Conservation (phyloP, 2,329 filamentous ascomycete genomes). For the Pyrenochaeta sp. region DNA sequence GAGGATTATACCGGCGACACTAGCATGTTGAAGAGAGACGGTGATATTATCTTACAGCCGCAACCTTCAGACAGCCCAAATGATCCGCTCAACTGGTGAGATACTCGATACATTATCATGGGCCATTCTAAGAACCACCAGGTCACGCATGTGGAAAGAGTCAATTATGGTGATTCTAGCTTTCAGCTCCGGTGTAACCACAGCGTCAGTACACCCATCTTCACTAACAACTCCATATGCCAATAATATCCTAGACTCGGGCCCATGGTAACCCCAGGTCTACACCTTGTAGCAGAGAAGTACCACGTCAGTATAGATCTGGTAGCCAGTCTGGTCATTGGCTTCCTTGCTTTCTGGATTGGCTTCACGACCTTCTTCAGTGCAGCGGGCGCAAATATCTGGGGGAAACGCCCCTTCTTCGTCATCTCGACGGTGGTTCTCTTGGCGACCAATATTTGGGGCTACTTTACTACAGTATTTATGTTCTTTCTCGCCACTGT, state of each 20-base stretch:
- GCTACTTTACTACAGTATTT: constrained; percentile 45
- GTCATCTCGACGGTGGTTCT: constrained; percentile 48
- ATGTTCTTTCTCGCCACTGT: too few species aligned
- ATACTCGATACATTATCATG: not conserved
- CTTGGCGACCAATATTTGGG: constrained; percentile 50
- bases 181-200: constrained; percentile 44
- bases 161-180: constrained; percentile 43
- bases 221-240: not conserved
- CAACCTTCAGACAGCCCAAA: constrained; percentile 92
- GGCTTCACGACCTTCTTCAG: constrained; percentile 54
- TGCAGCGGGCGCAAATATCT: constrained; percentile 49
- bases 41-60: constrained; percentile 81
- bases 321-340: constrained; percentile 49
- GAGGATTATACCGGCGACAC: constrained; percentile 25
- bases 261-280: constrained; percentile 52
- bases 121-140: constrained; percentile 21
- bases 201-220: constrained; percentile 22
- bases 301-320: constrained; percentile 50
- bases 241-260: constrained; percentile 40
- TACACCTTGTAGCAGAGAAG: constrained; percentile 42
- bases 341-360: constrained; percentile 48
- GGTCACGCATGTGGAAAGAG: constrained; percentile 36
- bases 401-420: constrained; percentile 49
- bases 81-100: constrained; percentile 70
- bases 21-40: constrained; percentile 52